Evolutionary conservation across 192 early-diverging fungal genomes (phyloP).

Genomic region (Mortierella alpina): DNA sequence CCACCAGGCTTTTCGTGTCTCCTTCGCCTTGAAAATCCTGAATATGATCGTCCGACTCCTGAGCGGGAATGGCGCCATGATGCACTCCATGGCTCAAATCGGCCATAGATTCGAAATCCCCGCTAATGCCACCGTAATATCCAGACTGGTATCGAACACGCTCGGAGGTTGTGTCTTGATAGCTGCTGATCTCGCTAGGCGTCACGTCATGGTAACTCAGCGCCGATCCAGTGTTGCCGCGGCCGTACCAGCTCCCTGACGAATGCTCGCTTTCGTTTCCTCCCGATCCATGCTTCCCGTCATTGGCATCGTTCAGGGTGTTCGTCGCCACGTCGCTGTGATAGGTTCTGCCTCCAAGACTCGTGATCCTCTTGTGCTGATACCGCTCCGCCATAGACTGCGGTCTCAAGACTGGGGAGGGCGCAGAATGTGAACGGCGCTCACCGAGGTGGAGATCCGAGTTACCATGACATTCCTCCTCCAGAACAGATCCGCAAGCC

Average conservation of each 20-base stretch:
- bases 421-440: background rate
- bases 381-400: background rate
- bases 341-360: background rate
- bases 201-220: slow-evolving; percentile 39
- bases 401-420: background rate
- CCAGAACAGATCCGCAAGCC: slow-evolving; percentile 7
- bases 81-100: background rate
- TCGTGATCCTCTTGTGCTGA: background rate
- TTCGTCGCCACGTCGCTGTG: slow-evolving; percentile 1
- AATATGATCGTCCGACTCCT: too few relatives aligned
- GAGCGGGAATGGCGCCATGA: too few relatives aligned
- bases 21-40: too few relatives aligned
- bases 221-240: slow-evolving; percentile 34
- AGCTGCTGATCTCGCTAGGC: slow-evolving; percentile 31
- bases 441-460: background rate
- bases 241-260: slow-evolving; percentile 45
- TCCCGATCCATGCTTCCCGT: background rate
- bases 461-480: background rate
- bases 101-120: background rate
- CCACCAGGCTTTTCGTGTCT: too few relatives aligned
- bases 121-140: background rate
- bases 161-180: slow-evolving; percentile 12
- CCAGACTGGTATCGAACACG: background rate
- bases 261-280: slow-evolving; percentile 20
- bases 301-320: slow-evolving; percentile 2